phyloP scores from a whole-genome alignment of 176 grass and related monocot genomes.

The Calamus simplicifolius region DNA sequence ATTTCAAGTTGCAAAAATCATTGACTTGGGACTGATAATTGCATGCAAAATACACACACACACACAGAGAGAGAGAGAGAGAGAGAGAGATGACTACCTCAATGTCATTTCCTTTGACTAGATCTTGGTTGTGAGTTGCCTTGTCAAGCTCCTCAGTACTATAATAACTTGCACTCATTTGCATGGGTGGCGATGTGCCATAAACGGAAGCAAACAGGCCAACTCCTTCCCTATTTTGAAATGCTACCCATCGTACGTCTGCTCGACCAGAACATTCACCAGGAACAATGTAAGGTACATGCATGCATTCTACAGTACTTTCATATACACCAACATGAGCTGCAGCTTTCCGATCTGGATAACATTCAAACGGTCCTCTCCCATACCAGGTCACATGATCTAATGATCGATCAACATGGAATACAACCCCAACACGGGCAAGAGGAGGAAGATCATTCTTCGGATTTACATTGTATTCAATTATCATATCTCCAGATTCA shows the following conservation, averaged over 20 bases:
- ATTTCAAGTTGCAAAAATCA: no score
- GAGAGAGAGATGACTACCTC: conserved; percentile 43
- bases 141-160: conserved; percentile 56
- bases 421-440: conserved; percentile 64
- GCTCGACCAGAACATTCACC: conserved; percentile 46
- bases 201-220: conserved; percentile 56
- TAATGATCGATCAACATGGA: conserved; percentile 47
- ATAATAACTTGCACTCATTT: conserved; percentile 83
- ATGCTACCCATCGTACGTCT: conserved; percentile 69
- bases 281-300: conserved; percentile 76
- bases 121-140: conserved; percentile 49
- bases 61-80: background rate
- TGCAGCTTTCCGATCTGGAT: conserved; percentile 71
- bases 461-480: conserved; percentile 62
- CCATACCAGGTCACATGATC: conserved; percentile 57
- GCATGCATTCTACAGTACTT: conserved; percentile 58
- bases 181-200: conserved; percentile 58
- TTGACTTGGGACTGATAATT: no score
- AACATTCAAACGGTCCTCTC: conserved; percentile 79
- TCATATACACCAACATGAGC: conserved; percentile 62
- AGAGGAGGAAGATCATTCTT: conserved; percentile 68
- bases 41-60: no score
- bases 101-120: conserved; percentile 50
- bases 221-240: conserved; percentile 34
- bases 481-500: conserved; percentile 50